phyloP scores from a whole-genome alignment of 352 stramenopile species.

The Phytophthora boehmeriae region DNA sequence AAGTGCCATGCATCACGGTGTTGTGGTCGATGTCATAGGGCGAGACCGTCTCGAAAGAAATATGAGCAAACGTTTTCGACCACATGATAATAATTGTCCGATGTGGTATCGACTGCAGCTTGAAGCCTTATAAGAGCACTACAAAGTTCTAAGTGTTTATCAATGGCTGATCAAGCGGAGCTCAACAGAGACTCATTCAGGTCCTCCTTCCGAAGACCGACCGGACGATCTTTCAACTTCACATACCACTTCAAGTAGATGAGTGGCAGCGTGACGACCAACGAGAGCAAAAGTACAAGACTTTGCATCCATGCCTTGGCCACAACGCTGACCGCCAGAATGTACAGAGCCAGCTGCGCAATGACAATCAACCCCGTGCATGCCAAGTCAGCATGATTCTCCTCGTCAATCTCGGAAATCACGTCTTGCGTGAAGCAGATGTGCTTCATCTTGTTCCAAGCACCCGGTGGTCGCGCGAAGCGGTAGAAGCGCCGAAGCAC shows the following conservation, averaged over 20 bases:
- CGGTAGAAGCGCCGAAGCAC: constrained; percentile 71
- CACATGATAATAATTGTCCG: constrained; percentile 10
- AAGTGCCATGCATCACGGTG: constrained; percentile 7
- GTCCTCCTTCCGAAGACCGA: constrained; percentile 62
- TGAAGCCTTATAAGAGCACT: not conserved
- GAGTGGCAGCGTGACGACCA: constrained; percentile 48
- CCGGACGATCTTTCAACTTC: constrained; percentile 62
- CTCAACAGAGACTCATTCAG: constrained; percentile 50
- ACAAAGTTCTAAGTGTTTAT: not conserved
- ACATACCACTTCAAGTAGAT: constrained; percentile 85
- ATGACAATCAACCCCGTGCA: constrained; percentile 71
- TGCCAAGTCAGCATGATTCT: constrained; percentile 66
- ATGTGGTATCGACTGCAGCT: too few species aligned
- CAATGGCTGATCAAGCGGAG: constrained; percentile 26
- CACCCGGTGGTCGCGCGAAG: constrained; percentile 64
- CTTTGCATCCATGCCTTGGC: constrained; percentile 66
- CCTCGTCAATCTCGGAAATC: constrained; percentile 56
- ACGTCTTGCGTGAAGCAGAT: constrained; percentile 64
- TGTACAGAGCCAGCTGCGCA: constrained; percentile 65
- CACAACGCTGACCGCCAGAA: constrained; percentile 71
- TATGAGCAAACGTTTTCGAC: constrained; percentile 6
- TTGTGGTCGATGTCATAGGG: constrained; percentile 4
- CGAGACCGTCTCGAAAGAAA: constrained; percentile 21
- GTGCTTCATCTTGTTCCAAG: constrained; percentile 59
- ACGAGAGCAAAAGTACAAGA: constrained; percentile 41